Conservation (phyloP, 2,329 filamentous ascomycete genomes). For the Chrysoporthe cubensis region DNA sequence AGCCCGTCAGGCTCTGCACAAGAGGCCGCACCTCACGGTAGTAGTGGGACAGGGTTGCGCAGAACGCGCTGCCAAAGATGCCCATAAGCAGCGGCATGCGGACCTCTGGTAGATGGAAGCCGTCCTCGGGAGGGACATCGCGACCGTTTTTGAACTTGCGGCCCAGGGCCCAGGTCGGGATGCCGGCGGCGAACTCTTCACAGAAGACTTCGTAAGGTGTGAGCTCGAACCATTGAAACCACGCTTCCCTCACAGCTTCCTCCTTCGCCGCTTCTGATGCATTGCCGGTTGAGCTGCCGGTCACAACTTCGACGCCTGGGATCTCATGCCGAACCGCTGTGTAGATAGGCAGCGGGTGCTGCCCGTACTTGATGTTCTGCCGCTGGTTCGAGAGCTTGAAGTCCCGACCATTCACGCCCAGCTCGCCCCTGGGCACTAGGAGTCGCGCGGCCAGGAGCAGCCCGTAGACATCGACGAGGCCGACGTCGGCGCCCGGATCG, state of each 20-base stretch:
- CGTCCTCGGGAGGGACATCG: conserved; percentile 66
- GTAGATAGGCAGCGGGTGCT: conserved; percentile 90
- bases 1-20: conserved; percentile 73
- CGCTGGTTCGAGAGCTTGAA: conserved; percentile 91
- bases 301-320: conserved; percentile 60
- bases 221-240: conserved; percentile 98
- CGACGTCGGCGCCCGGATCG: conserved; percentile 78
- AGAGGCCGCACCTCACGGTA: conserved; percentile 91
- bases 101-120: conserved; percentile 78
- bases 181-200: conserved; percentile 87
- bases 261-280: conserved; percentile 55
- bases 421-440: conserved; percentile 83
- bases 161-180: conserved; percentile 92
- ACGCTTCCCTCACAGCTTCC: conserved; percentile 68
- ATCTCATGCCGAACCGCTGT: conserved; percentile 96
- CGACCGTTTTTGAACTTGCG: conserved; percentile 76
- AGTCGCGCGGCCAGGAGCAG: conserved; percentile 82
- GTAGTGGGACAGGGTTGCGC: conserved; percentile 92
- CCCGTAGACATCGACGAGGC: conserved; percentile 92
- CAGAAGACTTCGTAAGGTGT: conserved; percentile 96
- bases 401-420: conserved; percentile 75
- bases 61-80: conserved; percentile 96
- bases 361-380: conserved; percentile 73
- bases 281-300: conserved; percentile 39
- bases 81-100: conserved; percentile 85